Evolutionary conservation across 2,329 filamentous ascomycete genomes (phyloP), one percentile per base, ranked within the genome.

Genomic region (Monilinia fructicola): DNA sequence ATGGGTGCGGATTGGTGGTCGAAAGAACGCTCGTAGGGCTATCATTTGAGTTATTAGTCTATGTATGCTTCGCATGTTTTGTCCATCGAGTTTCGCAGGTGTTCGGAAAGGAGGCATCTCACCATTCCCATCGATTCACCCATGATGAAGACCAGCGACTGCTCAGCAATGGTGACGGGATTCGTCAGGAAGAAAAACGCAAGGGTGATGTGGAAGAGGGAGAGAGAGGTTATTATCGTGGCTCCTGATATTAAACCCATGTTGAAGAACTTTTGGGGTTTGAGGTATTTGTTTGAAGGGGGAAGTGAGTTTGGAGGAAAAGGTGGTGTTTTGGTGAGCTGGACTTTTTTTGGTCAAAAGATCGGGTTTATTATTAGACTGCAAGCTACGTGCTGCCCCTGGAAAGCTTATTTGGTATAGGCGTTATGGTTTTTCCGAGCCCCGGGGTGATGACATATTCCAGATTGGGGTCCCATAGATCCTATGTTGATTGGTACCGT

Each of bases 121-220:
- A 94, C 92, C 77, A 97, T 85, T 72, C 89, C 87, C 87, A 96
- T 91, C 64, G 91, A 87, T 78, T 96, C 90, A 65, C 92, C 92
- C 35, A 97, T 80, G 40, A 97, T 84, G 72, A 87, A 91, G 58
- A 97, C 91, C 28, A 96, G 78, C 63, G 89, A 87, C 74, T 96
- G 92, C 75, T 94, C 89, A 59, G 90, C 87, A 73, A 97, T 83
- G 54, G 85, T 83, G 69, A 81, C 80, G 7, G 93, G 93, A 67
- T 84, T 88, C 53, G 86, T 89, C 73, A 96, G 83, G 80, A 97
- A 90, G 81, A 95, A 92, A 79, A 89, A 93, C 73, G 89, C 92
- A 59, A 95, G 82, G 7, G 91, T 91, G 71, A 97, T 79, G 79
- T 97, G 91, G 81, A 95, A 92, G 76, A 96, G 85, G 72, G 90